Evolutionary conservation across 2,329 filamentous ascomycete genomes (phyloP), one percentile per base, ranked within the genome.

Genomic region (Lasiodiplodia theobromae): DNA sequence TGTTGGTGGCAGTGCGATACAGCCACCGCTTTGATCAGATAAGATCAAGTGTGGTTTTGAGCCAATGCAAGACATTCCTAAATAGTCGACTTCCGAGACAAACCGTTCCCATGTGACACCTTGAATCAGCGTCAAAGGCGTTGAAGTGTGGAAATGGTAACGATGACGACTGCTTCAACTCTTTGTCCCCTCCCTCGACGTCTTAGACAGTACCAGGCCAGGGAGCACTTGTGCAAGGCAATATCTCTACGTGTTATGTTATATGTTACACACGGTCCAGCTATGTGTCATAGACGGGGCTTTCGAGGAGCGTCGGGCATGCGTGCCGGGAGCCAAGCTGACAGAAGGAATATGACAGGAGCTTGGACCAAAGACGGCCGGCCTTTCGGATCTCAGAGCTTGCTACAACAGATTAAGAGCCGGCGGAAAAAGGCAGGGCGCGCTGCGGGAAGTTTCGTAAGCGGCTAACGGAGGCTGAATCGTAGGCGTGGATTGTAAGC

Each of bases 381-480:
- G 7, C 16, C 1, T 28, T 4, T 6, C 52, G 23, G 14, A 58
- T 4, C 2, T 25, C 10, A 23, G 16, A 40, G 57, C 21, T 28
- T 18, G 23, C 38, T n/a, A 5, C 2, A 4, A 38, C 56, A 40
- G 7, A 44, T 21, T 7, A 10, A 31, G 28, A 5, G 28, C 28
- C 4, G 28, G 28, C 25, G 23, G 57, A 49, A 7, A 25, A 34
- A 34, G 40, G 31, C 54, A 60, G 37, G 21, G 21, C 37, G 56
- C 6, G n/a, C 40, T 23, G 23, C 6, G 21, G 7, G 40, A 18
- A 40, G 23, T 49, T 40, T 62, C 49, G 31, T 62, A 12, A 62
- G 38, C 11, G 25, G 31, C 56, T 49, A 7, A 16, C n/a, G 10
- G 37, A 49, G 57, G 40, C 44, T 63, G 58, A 63, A 63, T 63